Evolutionary conservation across 1,284 basidiomycete species (phyloP).

Genomic region (Fomitopsis pinicola): DNA sequence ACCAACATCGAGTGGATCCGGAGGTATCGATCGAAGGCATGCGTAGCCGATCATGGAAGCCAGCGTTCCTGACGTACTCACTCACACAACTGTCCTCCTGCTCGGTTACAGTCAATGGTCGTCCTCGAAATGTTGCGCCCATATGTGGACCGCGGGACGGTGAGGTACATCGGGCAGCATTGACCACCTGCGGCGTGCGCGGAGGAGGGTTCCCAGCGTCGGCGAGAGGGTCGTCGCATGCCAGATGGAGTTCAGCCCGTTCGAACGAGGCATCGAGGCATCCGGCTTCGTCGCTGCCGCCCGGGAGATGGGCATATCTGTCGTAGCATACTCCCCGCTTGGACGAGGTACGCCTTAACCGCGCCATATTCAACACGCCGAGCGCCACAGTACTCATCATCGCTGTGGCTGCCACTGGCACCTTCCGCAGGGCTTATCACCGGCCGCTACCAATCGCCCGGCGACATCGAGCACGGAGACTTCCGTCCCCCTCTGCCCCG

Average conservation of each 20-base stretch:
- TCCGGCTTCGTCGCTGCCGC: constrained; percentile 24
- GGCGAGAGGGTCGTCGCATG: constrained; percentile 24
- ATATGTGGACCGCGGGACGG: constrained; percentile 27
- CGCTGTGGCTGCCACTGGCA: no score
- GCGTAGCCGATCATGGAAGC: constrained; percentile 30
- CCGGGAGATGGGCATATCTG: constrained; percentile 26
- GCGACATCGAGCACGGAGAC: neutral
- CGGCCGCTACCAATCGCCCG: neutral
- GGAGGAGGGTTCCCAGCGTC: constrained; percentile 27
- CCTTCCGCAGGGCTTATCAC: neutral
- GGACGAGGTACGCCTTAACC: constrained; percentile 27
- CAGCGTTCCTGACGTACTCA: neutral
- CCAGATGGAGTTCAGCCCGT: constrained; percentile 42
- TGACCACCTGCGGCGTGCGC: constrained; percentile 39
- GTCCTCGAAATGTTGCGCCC: constrained; percentile 5
- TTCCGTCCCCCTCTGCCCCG: neutral
- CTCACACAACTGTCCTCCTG: neutral
- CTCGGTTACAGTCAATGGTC: neutral
- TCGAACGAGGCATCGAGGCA: constrained; percentile 30
- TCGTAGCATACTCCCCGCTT: constrained; percentile 40
- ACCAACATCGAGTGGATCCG: constrained; percentile 28
- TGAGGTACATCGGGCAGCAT: constrained; percentile 38
- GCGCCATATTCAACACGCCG: neutral
- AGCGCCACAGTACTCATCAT: neutral
- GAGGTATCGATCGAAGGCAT: constrained; percentile 19